These are phyloP conservation scores for Podospora pseudocomata DNA, from an alignment of 495 filamentous ascomycete species.

Conservation along the genomic window DNA sequence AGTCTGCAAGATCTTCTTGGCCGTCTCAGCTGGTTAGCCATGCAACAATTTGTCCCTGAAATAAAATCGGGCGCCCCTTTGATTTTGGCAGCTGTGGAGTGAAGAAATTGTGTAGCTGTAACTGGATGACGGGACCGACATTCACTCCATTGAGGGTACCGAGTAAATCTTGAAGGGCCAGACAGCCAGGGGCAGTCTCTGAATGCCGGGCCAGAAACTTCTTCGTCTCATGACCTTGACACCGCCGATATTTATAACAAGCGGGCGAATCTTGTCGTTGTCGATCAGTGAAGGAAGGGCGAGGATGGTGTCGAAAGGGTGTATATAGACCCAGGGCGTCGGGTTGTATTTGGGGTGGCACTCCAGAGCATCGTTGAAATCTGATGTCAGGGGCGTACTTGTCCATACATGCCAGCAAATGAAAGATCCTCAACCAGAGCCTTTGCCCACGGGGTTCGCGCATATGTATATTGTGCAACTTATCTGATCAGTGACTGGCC, in stretches of 20 bases:
- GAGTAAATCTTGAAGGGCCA: slow-evolving; percentile 47
- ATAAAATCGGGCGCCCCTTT: slow-evolving; percentile 42
- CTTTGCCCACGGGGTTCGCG: slow-evolving; percentile 15
- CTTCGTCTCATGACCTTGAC: slow-evolving; percentile 42
- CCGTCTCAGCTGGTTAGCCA: slow-evolving; percentile 47
- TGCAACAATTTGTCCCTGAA: slow-evolving; percentile 47
- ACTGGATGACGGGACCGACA: slow-evolving; percentile 24
- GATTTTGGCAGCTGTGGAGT: slow-evolving; percentile 36
- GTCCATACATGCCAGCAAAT: slow-evolving; percentile 15
- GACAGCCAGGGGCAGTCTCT: slow-evolving; percentile 27
- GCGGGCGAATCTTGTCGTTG: slow-evolving; percentile 28
- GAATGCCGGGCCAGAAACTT: slow-evolving; percentile 37
- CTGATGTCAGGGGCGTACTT: slow-evolving; percentile 16
- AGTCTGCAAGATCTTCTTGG: slow-evolving; percentile 36
- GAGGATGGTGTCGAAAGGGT: slow-evolving; percentile 17
- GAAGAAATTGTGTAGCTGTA: slow-evolving; percentile 42
- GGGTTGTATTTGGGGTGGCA: slow-evolving; percentile 27
- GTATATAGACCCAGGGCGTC: slow-evolving; percentile 28
- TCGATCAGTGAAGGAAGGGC: slow-evolving; percentile 11
- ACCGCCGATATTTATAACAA: slow-evolving; percentile 49
- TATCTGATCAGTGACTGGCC: slow-evolving; percentile 11
- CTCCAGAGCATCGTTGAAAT: slow-evolving; percentile 28
- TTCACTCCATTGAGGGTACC: slow-evolving; percentile 33
- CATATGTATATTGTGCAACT: slow-evolving; percentile 10
- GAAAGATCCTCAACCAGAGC: slow-evolving; percentile 12